Conservation (phyloP, 116 monocot species). For the Dioscorea cayenensis region DNA sequence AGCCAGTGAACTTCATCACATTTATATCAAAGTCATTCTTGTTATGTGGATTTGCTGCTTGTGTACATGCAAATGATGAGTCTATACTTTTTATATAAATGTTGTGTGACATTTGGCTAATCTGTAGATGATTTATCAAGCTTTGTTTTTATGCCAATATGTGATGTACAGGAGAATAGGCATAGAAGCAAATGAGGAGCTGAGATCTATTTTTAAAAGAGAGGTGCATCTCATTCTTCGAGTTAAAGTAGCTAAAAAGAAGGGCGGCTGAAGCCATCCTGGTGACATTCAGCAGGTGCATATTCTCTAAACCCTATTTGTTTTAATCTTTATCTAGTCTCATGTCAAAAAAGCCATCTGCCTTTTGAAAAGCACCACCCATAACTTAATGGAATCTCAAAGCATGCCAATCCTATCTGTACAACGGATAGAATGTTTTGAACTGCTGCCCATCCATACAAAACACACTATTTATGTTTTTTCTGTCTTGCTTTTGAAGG, state of each 20-base stretch:
- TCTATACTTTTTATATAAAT: too few species aligned
- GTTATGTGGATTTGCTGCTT: not conserved
- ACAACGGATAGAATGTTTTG: too few species aligned
- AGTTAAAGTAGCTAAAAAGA: slow-evolving; percentile 70
- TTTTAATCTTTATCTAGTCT: too few species aligned
- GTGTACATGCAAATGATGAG: too few species aligned
- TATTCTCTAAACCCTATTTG: not conserved
- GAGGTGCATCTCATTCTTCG: slow-evolving; percentile 94
- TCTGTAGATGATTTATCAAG: too few species aligned
- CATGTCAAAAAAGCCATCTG: too few species aligned
- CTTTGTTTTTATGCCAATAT: not conserved
- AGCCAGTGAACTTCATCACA: not conserved
- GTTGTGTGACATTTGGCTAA: too few species aligned
- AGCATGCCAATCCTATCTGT: too few species aligned
- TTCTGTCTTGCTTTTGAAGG: not conserved
- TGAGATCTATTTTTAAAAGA: slow-evolving; percentile 84
- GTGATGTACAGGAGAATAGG: slow-evolving; percentile 79
- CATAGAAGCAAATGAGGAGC: slow-evolving; percentile 90
- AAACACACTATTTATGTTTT: not conserved
- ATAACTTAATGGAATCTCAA: too few species aligned
- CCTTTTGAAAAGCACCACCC: too few species aligned
- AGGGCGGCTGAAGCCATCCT: slow-evolving; percentile 27
- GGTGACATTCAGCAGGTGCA: not conserved
- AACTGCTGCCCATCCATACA: not conserved
- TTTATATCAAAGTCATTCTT: not conserved